A percentile compares a stretch with the other conserved stretches of the same genome.
Conservation (phyloP, 176 grass and related monocot genomes). For the Triticum urartu region DNA sequence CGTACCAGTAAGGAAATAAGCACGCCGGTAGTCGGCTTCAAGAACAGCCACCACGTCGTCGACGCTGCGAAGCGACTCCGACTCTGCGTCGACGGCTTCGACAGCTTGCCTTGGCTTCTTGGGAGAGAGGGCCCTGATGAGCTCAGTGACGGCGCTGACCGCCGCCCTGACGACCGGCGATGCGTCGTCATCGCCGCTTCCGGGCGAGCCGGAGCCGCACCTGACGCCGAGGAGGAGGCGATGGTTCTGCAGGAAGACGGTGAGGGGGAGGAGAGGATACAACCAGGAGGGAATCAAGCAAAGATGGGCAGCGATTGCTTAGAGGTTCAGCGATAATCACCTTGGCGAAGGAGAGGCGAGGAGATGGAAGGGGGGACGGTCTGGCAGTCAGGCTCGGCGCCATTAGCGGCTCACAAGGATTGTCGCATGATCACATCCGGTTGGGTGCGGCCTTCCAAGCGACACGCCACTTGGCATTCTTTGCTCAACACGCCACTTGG, state of each 20-base stretch:
- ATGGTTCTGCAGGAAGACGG: not conserved
- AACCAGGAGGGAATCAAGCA: not conserved
- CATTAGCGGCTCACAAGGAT: slow-evolving; percentile 15
- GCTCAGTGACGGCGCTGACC: slow-evolving; percentile 61
- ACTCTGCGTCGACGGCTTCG: not conserved
- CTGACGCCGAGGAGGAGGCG: not conserved
- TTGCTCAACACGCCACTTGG: no score
- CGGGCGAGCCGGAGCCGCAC: not conserved
- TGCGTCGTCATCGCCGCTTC: not conserved
- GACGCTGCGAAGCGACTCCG: slow-evolving; percentile 28
- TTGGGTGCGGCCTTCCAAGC: slow-evolving; percentile 10
- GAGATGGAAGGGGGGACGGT: not conserved
- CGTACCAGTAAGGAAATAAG: slow-evolving; percentile 90
- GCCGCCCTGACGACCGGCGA: slow-evolving; percentile 35
- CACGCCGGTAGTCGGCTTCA: slow-evolving; percentile 55
- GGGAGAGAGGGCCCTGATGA: slow-evolving; percentile 57
- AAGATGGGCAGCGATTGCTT: not conserved
- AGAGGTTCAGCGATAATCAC: not conserved
- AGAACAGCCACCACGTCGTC: slow-evolving; percentile 69
- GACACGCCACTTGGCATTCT: no score
- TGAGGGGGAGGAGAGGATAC: not conserved
- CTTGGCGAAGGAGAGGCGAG: not conserved
- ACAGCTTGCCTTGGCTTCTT: slow-evolving; percentile 34
- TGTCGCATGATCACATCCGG: not conserved
- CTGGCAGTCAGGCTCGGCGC: slow-evolving; percentile 16